Evolutionary conservation across 345 rosid species (phyloP), one percentile per base, ranked within the genome.

Genomic region (Eucalyptus shirleyi): DNA sequence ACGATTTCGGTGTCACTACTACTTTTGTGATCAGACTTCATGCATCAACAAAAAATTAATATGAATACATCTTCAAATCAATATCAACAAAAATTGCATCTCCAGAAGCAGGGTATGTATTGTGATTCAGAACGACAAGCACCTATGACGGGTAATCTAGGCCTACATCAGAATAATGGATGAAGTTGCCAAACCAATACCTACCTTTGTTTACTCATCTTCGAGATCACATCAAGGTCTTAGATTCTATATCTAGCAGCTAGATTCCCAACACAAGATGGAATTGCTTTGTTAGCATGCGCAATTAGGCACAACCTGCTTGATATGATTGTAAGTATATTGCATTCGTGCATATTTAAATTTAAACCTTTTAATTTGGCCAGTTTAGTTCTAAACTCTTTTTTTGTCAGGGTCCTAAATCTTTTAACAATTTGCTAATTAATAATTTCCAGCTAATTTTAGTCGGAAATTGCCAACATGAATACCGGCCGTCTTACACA

Each of bases 21-120:
- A 82, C 44, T 89, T 90, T 88, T 89, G 60, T 90, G 88, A 59
- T 87, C 92, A 81, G 90, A 91, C 65, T 89, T 91, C 88, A 94
- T 90, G 89, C 90, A 86, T 60, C 44, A 40, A 85, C 59, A 50
- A 12, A n/a, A 65, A 65, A n/a, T 65, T 65, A 65, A n/a, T 65
- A 65, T 65, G 77, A 65, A n/a, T 65, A n/a, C 10, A 65, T 65
- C 34, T 65, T 65, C 18, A 65, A 15, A 65, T 65, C 77, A 65
- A 65, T n/a, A 30, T 65, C 21, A n/a, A 65, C 77, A 65, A 65
- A 65, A 65, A 65, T 65, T 65, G 37, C 19, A n/a, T n/a, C 37
- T 65, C 72, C n/a, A n/a, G 18, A 65, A 15, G 37, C 40, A n/a
- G 18, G 40, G 18, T 15, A n/a, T 65, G 40, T 65, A 15, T 15